These are phyloP conservation scores for Fusarium heterosporum DNA, from an alignment of 2,329 filamentous ascomycete genomes.

Conservation along the genomic window DNA sequence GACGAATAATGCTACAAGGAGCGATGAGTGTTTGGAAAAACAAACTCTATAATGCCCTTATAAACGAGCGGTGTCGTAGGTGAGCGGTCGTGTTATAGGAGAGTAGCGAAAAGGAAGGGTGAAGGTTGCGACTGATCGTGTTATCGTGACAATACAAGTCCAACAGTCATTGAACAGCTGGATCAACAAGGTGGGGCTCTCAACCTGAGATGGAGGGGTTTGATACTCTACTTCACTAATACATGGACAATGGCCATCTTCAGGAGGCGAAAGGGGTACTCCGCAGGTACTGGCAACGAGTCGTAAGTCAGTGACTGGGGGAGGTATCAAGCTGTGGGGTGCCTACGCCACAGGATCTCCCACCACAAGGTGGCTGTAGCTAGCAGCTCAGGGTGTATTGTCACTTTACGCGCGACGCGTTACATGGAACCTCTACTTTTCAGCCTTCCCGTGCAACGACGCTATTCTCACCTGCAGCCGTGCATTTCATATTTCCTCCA, in stretches of 20 bases:
- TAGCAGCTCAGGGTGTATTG: background rate
- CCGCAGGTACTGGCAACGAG: background rate
- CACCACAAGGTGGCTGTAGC: conserved; percentile 32
- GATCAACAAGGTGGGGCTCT: conserved; percentile 31
- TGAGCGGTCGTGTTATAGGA: conserved; percentile 12
- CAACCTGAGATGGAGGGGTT: conserved; percentile 38
- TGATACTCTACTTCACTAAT: background rate
- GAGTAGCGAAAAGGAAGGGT: conserved; percentile 12
- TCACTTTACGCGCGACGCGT: conserved; percentile 57
- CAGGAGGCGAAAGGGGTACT: background rate
- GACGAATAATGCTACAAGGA: conserved; percentile 16
- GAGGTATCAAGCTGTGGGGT: conserved; percentile 19
- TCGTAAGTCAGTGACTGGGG: conserved; percentile 38
- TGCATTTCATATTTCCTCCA: conserved; percentile 29
- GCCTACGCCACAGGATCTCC: conserved; percentile 26
- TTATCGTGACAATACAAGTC: conserved; percentile 41
- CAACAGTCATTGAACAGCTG: conserved; percentile 39
- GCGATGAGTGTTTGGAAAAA: conserved; percentile 4
- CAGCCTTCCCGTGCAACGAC: conserved; percentile 46
- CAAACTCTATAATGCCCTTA: conserved; percentile 16
- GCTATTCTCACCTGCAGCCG: conserved; percentile 36
- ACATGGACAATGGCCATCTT: background rate
- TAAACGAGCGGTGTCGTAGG: conserved; percentile 12
- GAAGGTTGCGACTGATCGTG: conserved; percentile 35
- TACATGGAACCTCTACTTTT: conserved; percentile 40